Evolutionary conservation across 1,284 basidiomycete species (phyloP), one percentile per base, ranked within the genome.

Genomic region (Marasmius fiardii): DNA sequence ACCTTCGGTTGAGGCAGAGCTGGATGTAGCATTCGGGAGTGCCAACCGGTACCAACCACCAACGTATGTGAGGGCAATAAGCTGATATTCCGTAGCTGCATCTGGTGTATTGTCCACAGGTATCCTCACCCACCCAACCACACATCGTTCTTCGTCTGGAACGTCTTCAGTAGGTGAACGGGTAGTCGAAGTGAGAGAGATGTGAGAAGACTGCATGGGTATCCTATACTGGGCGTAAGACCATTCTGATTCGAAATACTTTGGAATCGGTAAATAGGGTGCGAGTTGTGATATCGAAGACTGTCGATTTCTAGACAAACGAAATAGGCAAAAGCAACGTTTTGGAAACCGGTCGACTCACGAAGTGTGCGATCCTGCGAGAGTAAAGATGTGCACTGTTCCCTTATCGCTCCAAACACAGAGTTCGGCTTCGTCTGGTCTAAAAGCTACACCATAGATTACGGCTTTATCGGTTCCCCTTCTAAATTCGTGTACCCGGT

Each of bases 401-500:
- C 95, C 95, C 73, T 98, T 98, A 71, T 98, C 95, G 68, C 93
- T 96, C 90, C 93, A 93, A 8, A 91, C 91, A 63, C 90, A 92
- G 1, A 95, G 73, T 63, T 93, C 89, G 54, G 77, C 80, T 69
- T 91, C 90, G 64, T 90, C 91, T 7, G 85, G 86, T 59, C 87
- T 78, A 69, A 88, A 90, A 52, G 84, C 84, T 20, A 94, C 86
- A 1, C 93, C 93, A 73, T 94, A 97, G 54, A 98, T 95, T 64
- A 92, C 88, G 18, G 95, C 95, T 61, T 90, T 86, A 69, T 98
- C 95, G 16, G 90, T 85, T 3, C 95, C 95, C 67, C 95, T 80
- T 53, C 95, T 77, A 33, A 98, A 78, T 68, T 97, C 95, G 50
- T 86, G 77, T 44, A 93, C 73, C 43, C 92, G 82, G 60, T 87